Evolutionary conservation across 192 early-diverging fungal species (phyloP).

Genomic region (Entophlyctis luteolus): DNA sequence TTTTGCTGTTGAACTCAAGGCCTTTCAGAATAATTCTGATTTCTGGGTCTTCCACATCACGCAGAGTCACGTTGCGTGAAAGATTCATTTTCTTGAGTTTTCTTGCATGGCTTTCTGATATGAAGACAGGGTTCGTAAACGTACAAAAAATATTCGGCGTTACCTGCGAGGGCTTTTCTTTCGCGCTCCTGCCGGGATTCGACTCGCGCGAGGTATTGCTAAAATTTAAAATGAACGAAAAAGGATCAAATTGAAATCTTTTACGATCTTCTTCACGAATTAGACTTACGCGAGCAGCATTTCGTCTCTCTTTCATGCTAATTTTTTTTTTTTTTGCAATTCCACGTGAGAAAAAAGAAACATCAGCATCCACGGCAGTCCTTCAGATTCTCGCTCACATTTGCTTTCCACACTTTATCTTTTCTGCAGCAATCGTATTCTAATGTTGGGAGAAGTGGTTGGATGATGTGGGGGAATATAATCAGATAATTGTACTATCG

Average conservation of each 20-base stretch:
- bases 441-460: not conserved
- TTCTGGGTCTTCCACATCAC: slow-evolving; percentile 29
- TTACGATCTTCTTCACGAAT: not conserved
- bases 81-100: slow-evolving; percentile 25
- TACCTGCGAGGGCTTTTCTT: slow-evolving; percentile 18
- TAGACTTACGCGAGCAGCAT: slow-evolving; percentile 19
- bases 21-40: slow-evolving; percentile 25
- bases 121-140: not conserved
- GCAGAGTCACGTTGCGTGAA: slow-evolving; percentile 19
- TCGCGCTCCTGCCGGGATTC: slow-evolving; percentile 23
- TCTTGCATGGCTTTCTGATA: slow-evolving; percentile 13
- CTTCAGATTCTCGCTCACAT: no score
- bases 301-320: slow-evolving; percentile 19
- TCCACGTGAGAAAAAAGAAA: no score
- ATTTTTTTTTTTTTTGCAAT: not conserved
- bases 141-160: not conserved
- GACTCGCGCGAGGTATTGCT: slow-evolving; percentile 20
- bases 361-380: no score
- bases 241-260: not conserved
- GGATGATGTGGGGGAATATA: not conserved
- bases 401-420: slow-evolving; percentile 27
- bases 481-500: not conserved
- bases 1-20: slow-evolving; percentile 27
- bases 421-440: slow-evolving; percentile 26
- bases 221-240: not conserved